Percentiles rank a stretch among this genome's conserved stretches.
These are phyloP conservation scores for Gossypium arboreum DNA, from an alignment of 345 rosid genomes.

Conservation along the genomic window DNA sequence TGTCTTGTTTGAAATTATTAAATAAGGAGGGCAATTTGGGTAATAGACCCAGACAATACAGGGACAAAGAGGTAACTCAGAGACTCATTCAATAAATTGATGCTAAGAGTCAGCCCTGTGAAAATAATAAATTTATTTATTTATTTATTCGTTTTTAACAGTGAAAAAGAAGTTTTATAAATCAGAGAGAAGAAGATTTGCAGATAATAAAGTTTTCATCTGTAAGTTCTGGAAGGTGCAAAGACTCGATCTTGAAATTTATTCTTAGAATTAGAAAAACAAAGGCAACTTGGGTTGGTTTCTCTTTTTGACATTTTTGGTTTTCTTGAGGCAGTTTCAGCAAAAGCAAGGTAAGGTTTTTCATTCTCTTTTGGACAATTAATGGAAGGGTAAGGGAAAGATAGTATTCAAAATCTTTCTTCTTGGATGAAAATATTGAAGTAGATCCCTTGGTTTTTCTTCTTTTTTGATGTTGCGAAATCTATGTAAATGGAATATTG, in stretches of 20 bases:
- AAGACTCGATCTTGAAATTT: not conserved
- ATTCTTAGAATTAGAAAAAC: not conserved
- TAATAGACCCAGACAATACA: not conserved
- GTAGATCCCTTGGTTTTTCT: not conserved
- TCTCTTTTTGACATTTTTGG: not conserved
- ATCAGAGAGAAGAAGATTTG: not conserved
- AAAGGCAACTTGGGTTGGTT: not conserved
- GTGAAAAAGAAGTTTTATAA: not conserved
- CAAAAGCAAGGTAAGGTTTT: not conserved
- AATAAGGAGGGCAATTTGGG: not conserved
- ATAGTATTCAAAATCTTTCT: not conserved
- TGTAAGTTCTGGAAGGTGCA: not conserved
- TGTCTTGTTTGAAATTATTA: not conserved
- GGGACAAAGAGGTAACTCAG: constrained; percentile 35
- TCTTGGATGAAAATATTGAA: not conserved
- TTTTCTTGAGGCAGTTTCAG: not conserved
- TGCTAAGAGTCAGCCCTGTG: constrained; percentile 14
- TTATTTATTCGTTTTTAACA: not conserved
- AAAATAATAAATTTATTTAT: not conserved
- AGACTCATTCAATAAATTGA: constrained; percentile 17
- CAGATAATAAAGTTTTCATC: constrained; percentile 1
- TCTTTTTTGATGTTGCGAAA: not conserved
- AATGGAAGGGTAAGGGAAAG: too few relatives aligned
- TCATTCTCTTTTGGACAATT: not conserved
- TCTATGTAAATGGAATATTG: not conserved